phyloP scores from a whole-genome alignment of 345 rosid genomes.

The Boechera divaricarpa region DNA sequence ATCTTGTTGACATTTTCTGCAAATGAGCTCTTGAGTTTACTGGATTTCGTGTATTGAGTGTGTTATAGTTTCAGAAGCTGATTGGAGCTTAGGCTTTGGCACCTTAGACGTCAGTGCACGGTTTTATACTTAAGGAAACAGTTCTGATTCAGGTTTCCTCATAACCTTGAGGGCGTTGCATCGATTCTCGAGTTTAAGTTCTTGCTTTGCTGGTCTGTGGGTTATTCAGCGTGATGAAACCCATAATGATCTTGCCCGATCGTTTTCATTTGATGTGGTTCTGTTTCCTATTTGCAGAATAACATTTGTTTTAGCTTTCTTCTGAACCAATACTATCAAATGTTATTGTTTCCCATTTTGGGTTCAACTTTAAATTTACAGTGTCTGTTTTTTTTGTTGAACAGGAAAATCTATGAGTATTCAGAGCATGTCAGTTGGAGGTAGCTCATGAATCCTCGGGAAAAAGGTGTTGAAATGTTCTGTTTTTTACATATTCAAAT shows the following conservation, averaged over 20 bases:
- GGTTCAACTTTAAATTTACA: neutral
- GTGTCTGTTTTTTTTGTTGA: slow-evolving; percentile 20
- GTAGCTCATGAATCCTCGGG: slow-evolving; percentile 43
- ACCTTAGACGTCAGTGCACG: slow-evolving; percentile 16
- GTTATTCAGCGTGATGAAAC: neutral
- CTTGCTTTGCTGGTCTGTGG: neutral
- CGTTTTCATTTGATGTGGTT: neutral
- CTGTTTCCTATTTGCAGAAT: neutral
- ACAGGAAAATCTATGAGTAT: slow-evolving; percentile 26
- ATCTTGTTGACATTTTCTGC: slow-evolving; percentile 19
- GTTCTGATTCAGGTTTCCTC: slow-evolving; percentile 15
- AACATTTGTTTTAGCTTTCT: neutral
- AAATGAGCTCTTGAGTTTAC: slow-evolving; percentile 20
- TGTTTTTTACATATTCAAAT: slow-evolving; percentile 3
- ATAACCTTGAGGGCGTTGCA: slow-evolving; percentile 1
- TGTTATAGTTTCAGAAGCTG: slow-evolving; percentile 14
- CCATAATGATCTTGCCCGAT: neutral
- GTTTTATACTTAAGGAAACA: slow-evolving; percentile 9
- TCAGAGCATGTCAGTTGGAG: slow-evolving; percentile 37
- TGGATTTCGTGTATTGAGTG: slow-evolving; percentile 16
- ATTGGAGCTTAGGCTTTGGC: slow-evolving; percentile 12
- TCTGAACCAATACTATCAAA: neutral
- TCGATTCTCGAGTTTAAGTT: slow-evolving; percentile 2
- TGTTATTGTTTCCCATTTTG: neutral
- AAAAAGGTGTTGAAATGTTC: slow-evolving; percentile 41